A percentile compares a stretch with the other conserved stretches of the same genome.
Evolutionary conservation across 345 rosid species (phyloP).

Genomic region (Tarenaya hassleriana): DNA sequence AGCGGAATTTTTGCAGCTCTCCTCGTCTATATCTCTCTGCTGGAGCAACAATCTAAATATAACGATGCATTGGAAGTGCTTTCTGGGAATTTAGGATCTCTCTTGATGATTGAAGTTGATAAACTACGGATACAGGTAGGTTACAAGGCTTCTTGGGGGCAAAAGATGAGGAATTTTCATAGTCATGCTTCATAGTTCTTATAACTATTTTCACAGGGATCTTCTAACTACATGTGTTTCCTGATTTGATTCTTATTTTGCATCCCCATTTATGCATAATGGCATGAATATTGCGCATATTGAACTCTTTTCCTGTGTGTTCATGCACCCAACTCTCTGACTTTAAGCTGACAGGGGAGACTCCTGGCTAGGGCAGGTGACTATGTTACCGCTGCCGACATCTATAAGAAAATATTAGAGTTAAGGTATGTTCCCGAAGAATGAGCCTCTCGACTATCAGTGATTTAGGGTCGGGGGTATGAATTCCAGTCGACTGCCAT

Average conservation of each 20-base stretch:
- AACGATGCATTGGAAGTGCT: slow-evolving; percentile 77
- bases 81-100: slow-evolving; percentile 78
- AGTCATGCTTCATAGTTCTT: not conserved
- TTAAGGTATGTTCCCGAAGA: slow-evolving; percentile 38
- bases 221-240: no score
- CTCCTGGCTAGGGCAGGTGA: slow-evolving; percentile 71
- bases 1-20: slow-evolving; percentile 58
- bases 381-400: slow-evolving; percentile 40
- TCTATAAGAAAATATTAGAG: slow-evolving; percentile 58
- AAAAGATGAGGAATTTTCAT: not conserved
- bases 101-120: slow-evolving; percentile 82
- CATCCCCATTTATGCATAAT: not conserved
- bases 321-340: slow-evolving; percentile 32
- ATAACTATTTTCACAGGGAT: no score
- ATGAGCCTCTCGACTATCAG: not conserved
- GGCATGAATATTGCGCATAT: not conserved
- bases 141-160: slow-evolving; percentile 24
- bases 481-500: not conserved
- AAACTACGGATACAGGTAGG: slow-evolving; percentile 85
- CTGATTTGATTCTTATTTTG: no score
- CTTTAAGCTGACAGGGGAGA: slow-evolving; percentile 99
- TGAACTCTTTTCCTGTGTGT: slow-evolving; percentile 13
- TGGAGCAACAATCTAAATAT: slow-evolving; percentile 85
- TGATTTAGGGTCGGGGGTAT: slow-evolving; percentile 1
- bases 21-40: slow-evolving; percentile 75